Conservation (phyloP, 2,329 filamentous ascomycete species). For the Fragosphaeria purpurea region DNA sequence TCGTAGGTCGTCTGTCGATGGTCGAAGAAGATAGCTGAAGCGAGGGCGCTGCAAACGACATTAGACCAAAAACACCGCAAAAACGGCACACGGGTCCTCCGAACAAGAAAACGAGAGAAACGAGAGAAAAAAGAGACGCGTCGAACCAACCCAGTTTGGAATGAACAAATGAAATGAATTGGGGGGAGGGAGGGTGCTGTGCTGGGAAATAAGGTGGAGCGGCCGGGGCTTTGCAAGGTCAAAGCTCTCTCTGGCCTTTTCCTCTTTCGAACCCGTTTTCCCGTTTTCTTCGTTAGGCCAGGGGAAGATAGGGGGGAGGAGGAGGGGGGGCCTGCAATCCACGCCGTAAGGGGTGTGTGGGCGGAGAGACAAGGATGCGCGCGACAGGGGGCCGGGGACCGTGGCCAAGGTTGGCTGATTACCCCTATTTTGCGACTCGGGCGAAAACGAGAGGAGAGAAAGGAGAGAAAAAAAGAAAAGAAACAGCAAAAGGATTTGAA, state of each 20-base stretch:
- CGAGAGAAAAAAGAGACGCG: background rate
- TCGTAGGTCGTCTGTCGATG: too few relatives aligned
- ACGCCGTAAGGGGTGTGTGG: background rate
- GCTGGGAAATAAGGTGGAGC: conserved; percentile 11
- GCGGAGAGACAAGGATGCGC: conserved; percentile 4
- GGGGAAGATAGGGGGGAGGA: background rate
- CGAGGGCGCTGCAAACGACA: too few relatives aligned
- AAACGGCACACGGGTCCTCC: background rate
- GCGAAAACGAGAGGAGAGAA: background rate
- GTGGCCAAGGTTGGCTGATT: background rate
- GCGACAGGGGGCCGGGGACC: background rate
- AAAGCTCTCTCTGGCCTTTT: conserved; percentile 1
- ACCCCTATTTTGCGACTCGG: conserved; percentile 5
- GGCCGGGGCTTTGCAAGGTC: background rate
- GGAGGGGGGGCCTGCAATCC: too few relatives aligned
- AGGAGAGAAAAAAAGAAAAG: background rate
- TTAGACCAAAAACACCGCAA: too few relatives aligned
- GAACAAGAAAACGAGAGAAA: conserved; percentile 9
- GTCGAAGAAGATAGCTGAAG: too few relatives aligned
- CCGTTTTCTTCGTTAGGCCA: background rate
- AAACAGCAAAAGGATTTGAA: background rate
- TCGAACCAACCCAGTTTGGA: background rate
- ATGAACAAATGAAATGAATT: background rate
- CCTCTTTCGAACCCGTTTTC: background rate
- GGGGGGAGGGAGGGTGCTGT: background rate